Percentiles rank a stretch among this genome's conserved stretches.
phyloP scores from a whole-genome alignment of 257 asterid genomes.

The Ligustrum vulgare region DNA sequence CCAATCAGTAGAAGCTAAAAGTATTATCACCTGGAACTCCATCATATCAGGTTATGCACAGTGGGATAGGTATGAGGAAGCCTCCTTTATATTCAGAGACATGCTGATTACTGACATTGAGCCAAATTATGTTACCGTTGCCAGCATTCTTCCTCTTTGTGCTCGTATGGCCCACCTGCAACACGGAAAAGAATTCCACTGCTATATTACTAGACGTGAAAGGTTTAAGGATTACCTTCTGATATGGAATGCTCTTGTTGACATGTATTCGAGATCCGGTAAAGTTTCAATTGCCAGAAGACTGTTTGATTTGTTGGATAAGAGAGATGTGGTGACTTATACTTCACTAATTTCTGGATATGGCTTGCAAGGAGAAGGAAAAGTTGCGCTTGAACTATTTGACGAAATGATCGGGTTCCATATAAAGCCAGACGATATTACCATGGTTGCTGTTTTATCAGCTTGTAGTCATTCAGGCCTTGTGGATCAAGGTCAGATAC shows the following conservation, averaged over 20 bases:
- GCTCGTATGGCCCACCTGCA: constrained; percentile 76
- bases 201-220: constrained; percentile 55
- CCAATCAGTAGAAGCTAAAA: constrained; percentile 43
- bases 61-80: constrained; percentile 64
- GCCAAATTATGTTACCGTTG: constrained; percentile 81
- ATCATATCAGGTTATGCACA: constrained; percentile 70
- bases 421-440: constrained; percentile 71
- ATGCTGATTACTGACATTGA: constrained; percentile 45
- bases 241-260: constrained; percentile 78
- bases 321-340: constrained; percentile 72
- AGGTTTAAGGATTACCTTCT: constrained; percentile 48
- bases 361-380: constrained; percentile 78
- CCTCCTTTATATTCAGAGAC: constrained; percentile 63
- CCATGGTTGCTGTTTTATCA: constrained; percentile 72
- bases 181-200: constrained; percentile 81
- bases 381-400: constrained; percentile 55
- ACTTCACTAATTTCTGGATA: constrained; percentile 85
- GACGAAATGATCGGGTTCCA: constrained; percentile 60
- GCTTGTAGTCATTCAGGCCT: constrained; percentile 96
- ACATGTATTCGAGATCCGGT: constrained; percentile 83
- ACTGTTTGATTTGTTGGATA: constrained; percentile 59
- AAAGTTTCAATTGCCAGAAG: constrained; percentile 62
- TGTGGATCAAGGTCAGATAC: constrained; percentile 52
- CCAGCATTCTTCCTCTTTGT: constrained; percentile 77
- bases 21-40: constrained; percentile 73